These are phyloP conservation scores for Geosiphon pyriformis DNA, from an alignment of 192 early-diverging fungal genomes.

Conservation along the genomic window DNA sequence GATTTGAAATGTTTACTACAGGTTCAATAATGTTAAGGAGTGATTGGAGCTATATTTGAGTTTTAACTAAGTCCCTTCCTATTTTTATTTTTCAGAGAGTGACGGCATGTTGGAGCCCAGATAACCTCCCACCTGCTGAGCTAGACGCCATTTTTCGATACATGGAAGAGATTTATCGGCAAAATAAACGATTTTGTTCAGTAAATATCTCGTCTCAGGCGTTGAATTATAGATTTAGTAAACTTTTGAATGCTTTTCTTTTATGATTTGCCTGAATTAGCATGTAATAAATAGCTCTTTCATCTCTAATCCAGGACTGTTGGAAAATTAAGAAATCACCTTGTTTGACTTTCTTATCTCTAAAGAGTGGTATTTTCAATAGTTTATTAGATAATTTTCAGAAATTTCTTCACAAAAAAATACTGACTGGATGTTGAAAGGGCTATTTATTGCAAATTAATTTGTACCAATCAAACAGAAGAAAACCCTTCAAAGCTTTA, in stretches of 20 bases:
- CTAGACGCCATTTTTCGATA: slow-evolving; percentile 42
- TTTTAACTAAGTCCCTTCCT: background rate
- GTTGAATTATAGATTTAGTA: too few species aligned
- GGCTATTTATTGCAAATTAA: too few species aligned
- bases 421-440: too few species aligned
- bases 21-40: slow-evolving; percentile 26
- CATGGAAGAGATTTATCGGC: slow-evolving; percentile 42
- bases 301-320: slow-evolving; percentile 26
- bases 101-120: slow-evolving; percentile 45
- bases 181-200: slow-evolving; percentile 45
- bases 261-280: too few species aligned
- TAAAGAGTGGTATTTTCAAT: too few species aligned
- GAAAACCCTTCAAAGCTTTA: too few species aligned
- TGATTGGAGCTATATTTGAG: background rate
- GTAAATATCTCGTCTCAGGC: slow-evolving; percentile 26
- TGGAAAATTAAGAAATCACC: background rate
- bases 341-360: too few species aligned
- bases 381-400: too few species aligned
- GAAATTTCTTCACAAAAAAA: too few species aligned
- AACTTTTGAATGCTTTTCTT: too few species aligned
- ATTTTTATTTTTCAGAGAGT: slow-evolving; percentile 37
- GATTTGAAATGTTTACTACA: slow-evolving; percentile 46
- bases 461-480: too few species aligned
- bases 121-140: slow-evolving; percentile 42
- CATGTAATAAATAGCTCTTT: slow-evolving; percentile 25